Conservation (phyloP, 768 basidiomycete species). For the Trametes gibbosa region DNA sequence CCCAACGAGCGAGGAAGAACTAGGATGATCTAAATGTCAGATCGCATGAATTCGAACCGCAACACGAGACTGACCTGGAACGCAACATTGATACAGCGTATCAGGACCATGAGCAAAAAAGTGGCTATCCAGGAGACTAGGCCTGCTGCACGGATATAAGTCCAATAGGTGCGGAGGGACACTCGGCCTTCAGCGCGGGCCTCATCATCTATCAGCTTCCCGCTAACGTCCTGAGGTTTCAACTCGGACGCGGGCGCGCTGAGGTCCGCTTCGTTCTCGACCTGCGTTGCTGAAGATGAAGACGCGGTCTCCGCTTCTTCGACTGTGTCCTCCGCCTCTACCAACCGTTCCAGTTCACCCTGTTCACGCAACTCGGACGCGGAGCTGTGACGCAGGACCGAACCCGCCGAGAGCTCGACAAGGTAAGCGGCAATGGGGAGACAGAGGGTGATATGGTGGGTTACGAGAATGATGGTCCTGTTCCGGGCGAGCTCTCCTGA, state of each 20-base stretch:
- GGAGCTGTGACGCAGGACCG: slow-evolving; percentile 47
- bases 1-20: slow-evolving; percentile 69
- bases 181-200: slow-evolving; percentile 66
- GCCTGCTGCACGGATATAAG: slow-evolving; percentile 64
- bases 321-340: slow-evolving; percentile 33
- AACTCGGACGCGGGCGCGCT: not conserved
- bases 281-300: slow-evolving; percentile 10
- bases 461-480: slow-evolving; percentile 79
- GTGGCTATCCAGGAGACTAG: slow-evolving; percentile 53
- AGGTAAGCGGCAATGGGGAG: slow-evolving; percentile 66
- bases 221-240: slow-evolving; percentile 30
- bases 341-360: slow-evolving; percentile 44
- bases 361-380: slow-evolving; percentile 44
- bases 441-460: slow-evolving; percentile 76
- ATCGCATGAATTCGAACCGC: rapidly evolving
- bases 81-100: slow-evolving; percentile 52
- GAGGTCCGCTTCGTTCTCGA: slow-evolving; percentile 38
- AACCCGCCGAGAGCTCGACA: slow-evolving; percentile 55
- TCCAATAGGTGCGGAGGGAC: slow-evolving; percentile 54
- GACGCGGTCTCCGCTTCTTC: slow-evolving; percentile 15
- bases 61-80: slow-evolving; percentile 46
- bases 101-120: slow-evolving; percentile 48
- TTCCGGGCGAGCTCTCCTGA: slow-evolving; percentile 56
- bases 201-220: slow-evolving; percentile 60
- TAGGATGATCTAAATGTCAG: slow-evolving; percentile 23